Evolutionary conservation across 139 green algal genomes (phyloP).

Genomic region (Chlamydomonas incerta): DNA sequence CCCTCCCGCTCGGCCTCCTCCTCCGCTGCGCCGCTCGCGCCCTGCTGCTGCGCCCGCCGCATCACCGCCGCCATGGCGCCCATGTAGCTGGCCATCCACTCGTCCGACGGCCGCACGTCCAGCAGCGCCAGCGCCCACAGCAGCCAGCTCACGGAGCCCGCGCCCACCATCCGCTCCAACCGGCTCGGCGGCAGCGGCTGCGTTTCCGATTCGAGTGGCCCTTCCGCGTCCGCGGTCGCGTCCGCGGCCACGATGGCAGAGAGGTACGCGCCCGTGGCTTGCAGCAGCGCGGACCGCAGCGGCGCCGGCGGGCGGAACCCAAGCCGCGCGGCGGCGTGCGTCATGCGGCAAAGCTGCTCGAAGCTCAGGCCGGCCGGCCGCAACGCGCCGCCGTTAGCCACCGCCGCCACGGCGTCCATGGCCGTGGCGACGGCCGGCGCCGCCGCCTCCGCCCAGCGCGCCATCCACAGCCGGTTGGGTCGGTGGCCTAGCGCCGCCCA

Average conservation of each 20-base stretch:
- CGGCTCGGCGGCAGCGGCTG: too few relatives aligned
- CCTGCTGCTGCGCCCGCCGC: too few relatives aligned
- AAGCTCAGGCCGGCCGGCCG: neutral
- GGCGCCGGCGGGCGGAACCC: slow-evolving; percentile 10
- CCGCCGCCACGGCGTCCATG: too few relatives aligned
- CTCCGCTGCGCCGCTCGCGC: neutral
- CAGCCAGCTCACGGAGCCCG: neutral
- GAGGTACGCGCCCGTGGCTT: neutral
- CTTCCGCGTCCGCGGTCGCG: neutral
- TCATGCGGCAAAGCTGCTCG: neutral
- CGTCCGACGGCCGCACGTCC: neutral
- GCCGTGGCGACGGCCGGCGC: neutral
- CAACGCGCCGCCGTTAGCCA: too few relatives aligned
- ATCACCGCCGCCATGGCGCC: neutral
- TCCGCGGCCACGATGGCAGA: neutral
- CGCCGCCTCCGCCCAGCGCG: slow-evolving; percentile 40
- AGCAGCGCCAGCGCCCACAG: slow-evolving; percentile 25
- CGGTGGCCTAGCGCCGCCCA: slow-evolving; percentile 55
- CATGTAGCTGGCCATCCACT: slow-evolving; percentile 17
- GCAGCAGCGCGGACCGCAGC: neutral
- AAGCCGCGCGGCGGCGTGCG: neutral
- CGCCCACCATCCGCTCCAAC: too few relatives aligned
- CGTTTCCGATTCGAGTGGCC: neutral
- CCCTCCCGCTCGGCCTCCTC: neutral
- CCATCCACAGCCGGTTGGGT: slow-evolving; percentile 45